Conservation (phyloP, 139 green algal genomes). For the Gonium pectorale region DNA sequence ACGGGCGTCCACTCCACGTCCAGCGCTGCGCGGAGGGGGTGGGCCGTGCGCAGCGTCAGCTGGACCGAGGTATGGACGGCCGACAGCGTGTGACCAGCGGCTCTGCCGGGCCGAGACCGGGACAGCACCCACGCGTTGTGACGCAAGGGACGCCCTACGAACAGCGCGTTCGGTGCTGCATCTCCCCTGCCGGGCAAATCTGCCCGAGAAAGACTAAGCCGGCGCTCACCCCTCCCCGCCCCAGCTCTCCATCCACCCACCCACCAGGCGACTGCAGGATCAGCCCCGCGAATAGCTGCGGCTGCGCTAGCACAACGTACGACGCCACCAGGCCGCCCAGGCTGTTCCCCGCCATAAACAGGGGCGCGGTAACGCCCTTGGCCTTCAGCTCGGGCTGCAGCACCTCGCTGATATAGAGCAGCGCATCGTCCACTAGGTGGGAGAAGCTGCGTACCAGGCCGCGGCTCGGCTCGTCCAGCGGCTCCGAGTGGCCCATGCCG, state of each 20-base stretch:
- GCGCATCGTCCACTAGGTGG: background rate
- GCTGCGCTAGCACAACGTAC: constrained; percentile 55
- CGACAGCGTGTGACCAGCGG: too few relatives aligned
- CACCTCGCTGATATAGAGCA: background rate
- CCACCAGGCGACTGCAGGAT: constrained; percentile 65
- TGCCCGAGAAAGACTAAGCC: too few relatives aligned
- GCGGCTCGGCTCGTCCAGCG: background rate
- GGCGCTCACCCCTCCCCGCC: too few relatives aligned
- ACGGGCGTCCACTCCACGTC: constrained; percentile 78
- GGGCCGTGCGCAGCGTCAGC: too few relatives aligned
- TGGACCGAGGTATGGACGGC: too few relatives aligned
- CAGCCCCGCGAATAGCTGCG: constrained; percentile 69
- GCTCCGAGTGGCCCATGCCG: constrained; percentile 25
- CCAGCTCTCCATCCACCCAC: background rate
- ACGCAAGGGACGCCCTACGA: too few relatives aligned
- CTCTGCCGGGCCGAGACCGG: too few relatives aligned
- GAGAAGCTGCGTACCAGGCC: background rate
- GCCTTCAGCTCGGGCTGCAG: background rate
- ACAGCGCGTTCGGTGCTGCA: too few relatives aligned
- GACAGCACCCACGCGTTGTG: too few relatives aligned
- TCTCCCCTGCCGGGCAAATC: too few relatives aligned
- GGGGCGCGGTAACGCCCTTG: background rate
- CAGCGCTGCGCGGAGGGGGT: constrained; percentile 69
- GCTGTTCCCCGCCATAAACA: constrained; percentile 65
- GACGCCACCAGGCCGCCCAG: constrained; percentile 77